Percentiles rank a stretch among this genome's conserved stretches.
Evolutionary conservation across 2,329 filamentous ascomycete genomes (phyloP).

Genomic region (Fonsecaea monophora): DNA sequence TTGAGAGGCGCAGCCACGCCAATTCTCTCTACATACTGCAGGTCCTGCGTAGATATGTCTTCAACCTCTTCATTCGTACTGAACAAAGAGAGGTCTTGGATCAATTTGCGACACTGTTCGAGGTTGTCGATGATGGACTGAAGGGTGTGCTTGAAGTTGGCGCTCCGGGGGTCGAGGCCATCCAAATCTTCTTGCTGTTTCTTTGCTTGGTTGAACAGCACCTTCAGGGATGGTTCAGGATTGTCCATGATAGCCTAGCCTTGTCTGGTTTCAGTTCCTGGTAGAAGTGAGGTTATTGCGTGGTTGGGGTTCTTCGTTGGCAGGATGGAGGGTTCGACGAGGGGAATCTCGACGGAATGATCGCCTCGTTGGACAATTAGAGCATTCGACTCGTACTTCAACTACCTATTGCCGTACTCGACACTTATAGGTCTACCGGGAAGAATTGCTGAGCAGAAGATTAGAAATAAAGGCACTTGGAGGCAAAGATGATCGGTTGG

Average conservation of each 20-base stretch:
- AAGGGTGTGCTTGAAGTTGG: conserved; percentile 31
- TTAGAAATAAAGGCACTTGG: not conserved
- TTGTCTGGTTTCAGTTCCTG: not conserved
- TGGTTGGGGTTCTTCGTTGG: not conserved
- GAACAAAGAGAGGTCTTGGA: conserved; percentile 78
- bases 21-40: conserved; percentile 64
- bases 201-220: conserved; percentile 35
- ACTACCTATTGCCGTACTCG: not conserved
- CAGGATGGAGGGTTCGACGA: not conserved
- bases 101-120: conserved; percentile 73
- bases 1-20: not conserved
- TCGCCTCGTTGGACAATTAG: not conserved
- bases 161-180: conserved; percentile 34
- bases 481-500: conserved; percentile 2
- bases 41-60: conserved; percentile 81
- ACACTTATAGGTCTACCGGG: not conserved
- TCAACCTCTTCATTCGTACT: conserved; percentile 88
- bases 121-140: conserved; percentile 34
- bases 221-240: conserved; percentile 34
- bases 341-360: not conserved
- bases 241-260: conserved; percentile 20
- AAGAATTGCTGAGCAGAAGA: not conserved
- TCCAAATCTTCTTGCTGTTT: conserved; percentile 34
- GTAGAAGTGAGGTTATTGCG: not conserved
- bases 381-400: not conserved